Conservation (phyloP, 164 flowering plant genomes). For the Annona cherimola region DNA sequence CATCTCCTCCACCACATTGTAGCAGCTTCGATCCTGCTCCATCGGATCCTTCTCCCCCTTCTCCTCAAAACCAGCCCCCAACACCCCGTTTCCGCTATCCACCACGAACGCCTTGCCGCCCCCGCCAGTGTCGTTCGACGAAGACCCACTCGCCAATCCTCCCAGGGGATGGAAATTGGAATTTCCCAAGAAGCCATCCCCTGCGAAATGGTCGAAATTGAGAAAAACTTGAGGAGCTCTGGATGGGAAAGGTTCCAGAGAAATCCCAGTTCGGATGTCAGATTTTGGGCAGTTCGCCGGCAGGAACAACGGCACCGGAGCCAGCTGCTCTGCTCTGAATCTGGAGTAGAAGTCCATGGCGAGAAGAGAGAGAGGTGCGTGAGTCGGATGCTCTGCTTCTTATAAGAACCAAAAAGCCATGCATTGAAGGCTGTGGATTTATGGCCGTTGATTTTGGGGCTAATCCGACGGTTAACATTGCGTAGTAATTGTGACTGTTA, state of each 20-base stretch:
- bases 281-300: slow-evolving; percentile 29
- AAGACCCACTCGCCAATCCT: slow-evolving; percentile 12
- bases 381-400: neutral
- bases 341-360: slow-evolving; percentile 23
- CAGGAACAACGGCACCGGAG: slow-evolving; percentile 8
- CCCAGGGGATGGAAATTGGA: slow-evolving; percentile 30
- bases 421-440: slow-evolving; percentile 7
- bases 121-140: slow-evolving; percentile 4
- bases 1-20: slow-evolving; percentile 20
- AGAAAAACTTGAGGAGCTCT: slow-evolving; percentile 27
- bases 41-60: slow-evolving; percentile 1
- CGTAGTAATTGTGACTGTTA: slow-evolving; percentile 18
- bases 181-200: slow-evolving; percentile 16
- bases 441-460: slow-evolving; percentile 13
- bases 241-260: slow-evolving; percentile 21
- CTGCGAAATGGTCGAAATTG: slow-evolving; percentile 31
- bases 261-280: slow-evolving; percentile 25
- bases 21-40: slow-evolving; percentile 12
- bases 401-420: neutral
- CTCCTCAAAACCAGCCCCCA: slow-evolving; percentile 20
- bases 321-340: neutral
- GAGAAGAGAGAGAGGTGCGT: neutral
- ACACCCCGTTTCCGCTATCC: slow-evolving; percentile 19
- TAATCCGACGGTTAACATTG: slow-evolving; percentile 18
- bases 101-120: slow-evolving; percentile 27